Evolutionary conservation across 495 filamentous ascomycete species (phyloP).

Genomic region (Staphylotrichum tortipilum): DNA sequence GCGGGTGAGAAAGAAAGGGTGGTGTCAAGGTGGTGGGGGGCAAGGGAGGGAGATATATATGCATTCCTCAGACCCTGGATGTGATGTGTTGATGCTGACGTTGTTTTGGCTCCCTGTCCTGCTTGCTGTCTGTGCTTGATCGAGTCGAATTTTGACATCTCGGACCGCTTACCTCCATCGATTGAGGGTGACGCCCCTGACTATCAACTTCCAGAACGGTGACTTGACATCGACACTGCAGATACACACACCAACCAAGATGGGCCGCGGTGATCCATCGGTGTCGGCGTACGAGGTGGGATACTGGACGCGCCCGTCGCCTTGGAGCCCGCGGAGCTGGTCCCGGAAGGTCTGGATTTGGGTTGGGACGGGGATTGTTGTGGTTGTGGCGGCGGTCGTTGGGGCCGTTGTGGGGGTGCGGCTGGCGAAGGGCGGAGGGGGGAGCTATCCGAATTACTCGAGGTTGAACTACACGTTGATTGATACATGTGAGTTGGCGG

Average conservation of each 20-base stretch:
- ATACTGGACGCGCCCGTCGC: background rate
- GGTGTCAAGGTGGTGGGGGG: no score
- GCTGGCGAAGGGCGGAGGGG: conserved; percentile 26
- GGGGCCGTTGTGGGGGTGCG: conserved; percentile 46
- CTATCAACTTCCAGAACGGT: no score
- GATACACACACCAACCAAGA: background rate
- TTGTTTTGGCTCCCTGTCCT: no score
- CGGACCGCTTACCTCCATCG: no score
- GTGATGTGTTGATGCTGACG: no score
- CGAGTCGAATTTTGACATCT: no score
- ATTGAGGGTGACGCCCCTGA: no score
- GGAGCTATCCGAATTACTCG: conserved; percentile 32
- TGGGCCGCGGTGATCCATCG: background rate
- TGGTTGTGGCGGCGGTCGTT: conserved; percentile 34
- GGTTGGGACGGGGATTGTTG: conserved; percentile 8
- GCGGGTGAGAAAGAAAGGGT: no score
- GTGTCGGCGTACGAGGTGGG: background rate
- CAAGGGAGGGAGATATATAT: no score
- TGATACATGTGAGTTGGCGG: conserved; percentile 34
- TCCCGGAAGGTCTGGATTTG: conserved; percentile 36
- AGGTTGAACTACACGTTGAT: conserved; percentile 28
- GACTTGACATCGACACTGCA: no score
- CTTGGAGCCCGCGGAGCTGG: conserved; percentile 32
- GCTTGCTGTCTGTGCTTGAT: no score
- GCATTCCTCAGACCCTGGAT: no score